phyloP scores from a whole-genome alignment of 345 rosid species.

The Erucastrum elatum region DNA sequence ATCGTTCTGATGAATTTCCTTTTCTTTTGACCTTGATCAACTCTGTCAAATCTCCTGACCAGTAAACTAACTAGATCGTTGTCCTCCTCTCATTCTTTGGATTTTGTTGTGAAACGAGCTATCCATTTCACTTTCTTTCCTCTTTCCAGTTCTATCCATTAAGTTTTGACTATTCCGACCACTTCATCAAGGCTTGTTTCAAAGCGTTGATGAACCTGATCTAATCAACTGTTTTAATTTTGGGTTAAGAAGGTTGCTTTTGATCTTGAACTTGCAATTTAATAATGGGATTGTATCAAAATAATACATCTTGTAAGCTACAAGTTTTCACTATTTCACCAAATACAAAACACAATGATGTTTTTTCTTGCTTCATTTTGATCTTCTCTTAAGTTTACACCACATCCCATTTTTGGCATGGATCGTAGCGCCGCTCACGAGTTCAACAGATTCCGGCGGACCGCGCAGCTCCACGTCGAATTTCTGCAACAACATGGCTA shows the following conservation, averaged over 20 bases:
- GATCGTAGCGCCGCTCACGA: constrained; percentile 87
- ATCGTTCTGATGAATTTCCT: no score
- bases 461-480: constrained; percentile 73
- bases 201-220: neutral
- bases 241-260: neutral
- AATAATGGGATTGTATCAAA: neutral
- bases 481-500: constrained; percentile 76
- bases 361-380: constrained; percentile 17
- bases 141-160: no score
- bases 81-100: no score
- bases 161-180: no score
- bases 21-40: no score
- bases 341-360: neutral
- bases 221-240: neutral
- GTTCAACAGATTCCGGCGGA: constrained; percentile 69
- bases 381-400: constrained; percentile 77
- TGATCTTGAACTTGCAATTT: neutral
- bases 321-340: neutral
- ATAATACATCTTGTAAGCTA: neutral
- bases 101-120: no score
- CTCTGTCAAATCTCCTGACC: no score
- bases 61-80: no score
- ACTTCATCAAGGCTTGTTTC: no score
- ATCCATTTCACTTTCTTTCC: no score
- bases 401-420: constrained; percentile 85